phyloP scores from a whole-genome alignment of 2,329 filamentous ascomycete species.

The Sphaerulina vaccinii region DNA sequence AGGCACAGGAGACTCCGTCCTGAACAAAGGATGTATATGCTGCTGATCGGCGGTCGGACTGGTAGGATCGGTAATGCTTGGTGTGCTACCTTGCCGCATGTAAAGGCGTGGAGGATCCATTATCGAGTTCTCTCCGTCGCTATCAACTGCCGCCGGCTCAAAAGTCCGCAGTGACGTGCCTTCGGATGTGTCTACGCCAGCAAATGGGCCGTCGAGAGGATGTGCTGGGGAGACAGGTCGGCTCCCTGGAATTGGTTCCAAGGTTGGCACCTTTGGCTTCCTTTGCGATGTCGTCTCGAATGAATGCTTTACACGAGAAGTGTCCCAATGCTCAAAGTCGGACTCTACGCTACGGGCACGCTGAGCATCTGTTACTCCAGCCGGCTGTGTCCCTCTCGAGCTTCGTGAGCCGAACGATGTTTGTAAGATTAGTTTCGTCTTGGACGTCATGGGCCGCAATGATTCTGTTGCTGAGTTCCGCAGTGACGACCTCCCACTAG shows the following conservation, averaged over 20 bases:
- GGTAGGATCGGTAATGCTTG: conserved; percentile 7
- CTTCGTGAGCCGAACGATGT: conserved; percentile 51
- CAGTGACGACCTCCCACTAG: conserved; percentile 28
- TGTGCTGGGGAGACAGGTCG: conserved; percentile 64
- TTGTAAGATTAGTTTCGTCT: conserved; percentile 54
- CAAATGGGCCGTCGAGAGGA: conserved; percentile 55
- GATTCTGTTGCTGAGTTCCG: conserved; percentile 29
- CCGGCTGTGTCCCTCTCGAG: conserved; percentile 32
- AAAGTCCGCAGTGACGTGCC: conserved; percentile 14
- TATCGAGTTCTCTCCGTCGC: conserved; percentile 16
- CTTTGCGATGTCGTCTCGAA: conserved; percentile 57
- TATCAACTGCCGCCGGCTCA: conserved; percentile 7
- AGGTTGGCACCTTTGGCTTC: conserved; percentile 46
- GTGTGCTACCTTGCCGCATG: conserved; percentile 18
- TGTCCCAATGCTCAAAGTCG: conserved; percentile 74
- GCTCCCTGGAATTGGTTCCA: conserved; percentile 71
- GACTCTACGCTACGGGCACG: conserved; percentile 47
- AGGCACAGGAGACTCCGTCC: conserved; percentile 67
- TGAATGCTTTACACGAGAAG: conserved; percentile 63
- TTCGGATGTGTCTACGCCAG: conserved; percentile 30
- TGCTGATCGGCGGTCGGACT: conserved; percentile 51
- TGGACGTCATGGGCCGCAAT: conserved; percentile 58
- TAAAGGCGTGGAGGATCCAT: conserved; percentile 13
- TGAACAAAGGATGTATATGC: conserved; percentile 76
- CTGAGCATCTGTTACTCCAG: conserved; percentile 34